Conservation (phyloP, 768 basidiomycete genomes). For the Calocybe cyanea region DNA sequence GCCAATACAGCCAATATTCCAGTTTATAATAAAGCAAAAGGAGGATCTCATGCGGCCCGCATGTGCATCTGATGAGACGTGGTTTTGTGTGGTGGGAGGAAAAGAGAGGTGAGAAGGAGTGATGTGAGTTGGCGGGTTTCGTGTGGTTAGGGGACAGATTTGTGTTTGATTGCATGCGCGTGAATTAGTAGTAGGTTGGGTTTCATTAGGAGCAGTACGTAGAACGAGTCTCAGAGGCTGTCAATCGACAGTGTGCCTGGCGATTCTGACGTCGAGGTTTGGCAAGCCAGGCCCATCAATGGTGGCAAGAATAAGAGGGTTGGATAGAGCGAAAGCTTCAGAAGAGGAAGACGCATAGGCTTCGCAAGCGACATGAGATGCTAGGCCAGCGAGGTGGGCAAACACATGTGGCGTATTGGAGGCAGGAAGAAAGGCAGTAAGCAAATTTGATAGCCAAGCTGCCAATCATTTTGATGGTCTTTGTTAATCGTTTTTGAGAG, state of each 20-base stretch:
- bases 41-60: slow-evolving; percentile 75
- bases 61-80: slow-evolving; percentile 53
- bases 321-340: slow-evolving; percentile 49
- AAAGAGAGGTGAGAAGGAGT: slow-evolving; percentile 60
- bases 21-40: no score
- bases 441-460: slow-evolving; percentile 58
- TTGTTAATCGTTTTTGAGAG: slow-evolving; percentile 76
- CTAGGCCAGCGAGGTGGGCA: slow-evolving; percentile 67
- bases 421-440: slow-evolving; percentile 28
- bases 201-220: slow-evolving; percentile 12
- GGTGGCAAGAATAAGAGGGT: no score
- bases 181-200: no score
- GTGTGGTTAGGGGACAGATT: no score
- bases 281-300: no score
- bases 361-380: slow-evolving; percentile 49
- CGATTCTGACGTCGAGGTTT: no score
- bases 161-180: no score
- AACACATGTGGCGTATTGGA: slow-evolving; percentile 45
- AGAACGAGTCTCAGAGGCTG: slow-evolving; percentile 39
- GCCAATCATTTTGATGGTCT: slow-evolving; percentile 68
- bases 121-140: slow-evolving; percentile 13
- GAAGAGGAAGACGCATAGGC: slow-evolving; percentile 60
- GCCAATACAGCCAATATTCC: no score
- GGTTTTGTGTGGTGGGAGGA: slow-evolving; percentile 52
- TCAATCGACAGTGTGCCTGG: slow-evolving; percentile 72